A percentile compares a stretch with the other conserved stretches of the same genome.
Evolutionary conservation across 2,329 filamentous ascomycete genomes (phyloP).

Genomic region (Pseudogymnoascus sp.): DNA sequence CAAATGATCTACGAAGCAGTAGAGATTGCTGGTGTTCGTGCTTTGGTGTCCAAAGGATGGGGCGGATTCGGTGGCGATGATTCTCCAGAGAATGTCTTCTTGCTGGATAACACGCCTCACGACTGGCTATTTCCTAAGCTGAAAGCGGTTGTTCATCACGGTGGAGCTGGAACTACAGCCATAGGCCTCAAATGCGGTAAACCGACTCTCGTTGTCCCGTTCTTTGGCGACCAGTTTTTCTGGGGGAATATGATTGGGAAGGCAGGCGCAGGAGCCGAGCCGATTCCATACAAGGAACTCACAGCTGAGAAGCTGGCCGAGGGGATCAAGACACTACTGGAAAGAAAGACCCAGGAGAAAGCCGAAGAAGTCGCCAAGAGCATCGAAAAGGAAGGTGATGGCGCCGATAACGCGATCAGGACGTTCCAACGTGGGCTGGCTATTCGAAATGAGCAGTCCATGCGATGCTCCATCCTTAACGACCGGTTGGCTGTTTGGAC

Average conservation of each 20-base stretch:
- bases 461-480: conserved; percentile 58
- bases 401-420: conserved; percentile 58
- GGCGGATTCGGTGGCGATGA: conserved; percentile 53
- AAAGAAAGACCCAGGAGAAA: conserved; percentile 48
- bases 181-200: conserved; percentile 60
- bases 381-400: conserved; percentile 56
- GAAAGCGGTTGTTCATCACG: conserved; percentile 58
- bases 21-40: conserved; percentile 54
- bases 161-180: conserved; percentile 64
- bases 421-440: conserved; percentile 55
- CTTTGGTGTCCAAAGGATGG: conserved; percentile 65
- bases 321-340: conserved; percentile 61
- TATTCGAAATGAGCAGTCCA: conserved; percentile 41
- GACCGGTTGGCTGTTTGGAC: conserved; percentile 59
- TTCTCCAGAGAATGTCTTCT: conserved; percentile 53
- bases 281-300: conserved; percentile 60
- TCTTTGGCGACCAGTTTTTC: conserved; percentile 70
- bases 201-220: conserved; percentile 66
- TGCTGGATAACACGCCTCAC: conserved; percentile 63
- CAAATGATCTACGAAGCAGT: conserved; percentile 61
- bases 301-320: conserved; percentile 55
- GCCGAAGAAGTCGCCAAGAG: conserved; percentile 50
- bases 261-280: conserved; percentile 54
- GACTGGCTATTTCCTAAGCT: conserved; percentile 65
- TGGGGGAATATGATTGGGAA: conserved; percentile 64